These are phyloP conservation scores for Camelina sativa DNA, from an alignment of 345 rosid species.

Conservation along the genomic window DNA sequence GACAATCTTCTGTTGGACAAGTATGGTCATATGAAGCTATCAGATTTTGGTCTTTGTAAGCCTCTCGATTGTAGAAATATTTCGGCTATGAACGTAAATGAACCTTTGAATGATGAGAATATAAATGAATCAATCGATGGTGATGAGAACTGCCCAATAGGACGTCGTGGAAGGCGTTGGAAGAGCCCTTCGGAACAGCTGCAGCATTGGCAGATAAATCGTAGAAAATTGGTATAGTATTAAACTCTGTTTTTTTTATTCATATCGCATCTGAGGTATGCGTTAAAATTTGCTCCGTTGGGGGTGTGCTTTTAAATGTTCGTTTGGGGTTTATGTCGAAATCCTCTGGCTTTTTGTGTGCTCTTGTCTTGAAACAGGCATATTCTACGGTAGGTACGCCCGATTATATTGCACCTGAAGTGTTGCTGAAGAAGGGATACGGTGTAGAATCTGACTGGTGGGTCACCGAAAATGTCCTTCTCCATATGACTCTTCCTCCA, in stretches of 20 bases:
- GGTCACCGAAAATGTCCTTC: slow-evolving; percentile 30
- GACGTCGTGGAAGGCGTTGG: slow-evolving; percentile 71
- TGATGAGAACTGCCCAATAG: slow-evolving; percentile 56
- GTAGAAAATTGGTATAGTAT: slow-evolving; percentile 74
- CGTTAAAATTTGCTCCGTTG: neutral
- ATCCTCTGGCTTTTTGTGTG: slow-evolving; percentile 16
- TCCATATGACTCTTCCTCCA: neutral
- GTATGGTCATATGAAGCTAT: slow-evolving; percentile 90
- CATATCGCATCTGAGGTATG: neutral
- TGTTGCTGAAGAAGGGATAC: slow-evolving; percentile 90
- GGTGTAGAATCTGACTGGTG: slow-evolving; percentile 95
- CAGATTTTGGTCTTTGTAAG: slow-evolving; percentile 99
- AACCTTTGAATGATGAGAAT: slow-evolving; percentile 69
- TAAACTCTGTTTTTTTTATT: slow-evolving; percentile 14
- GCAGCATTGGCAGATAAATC: slow-evolving; percentile 89
- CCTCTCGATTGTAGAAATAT: slow-evolving; percentile 86
- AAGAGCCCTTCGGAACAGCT: slow-evolving; percentile 82
- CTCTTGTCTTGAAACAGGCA: slow-evolving; percentile 57
- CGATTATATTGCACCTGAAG: slow-evolving; percentile 98
- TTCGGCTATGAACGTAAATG: slow-evolving; percentile 72
- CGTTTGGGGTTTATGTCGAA: slow-evolving; percentile 4
- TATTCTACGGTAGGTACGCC: slow-evolving; percentile 95
- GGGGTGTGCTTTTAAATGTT: neutral
- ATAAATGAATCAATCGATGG: slow-evolving; percentile 67
- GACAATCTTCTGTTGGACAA: slow-evolving; percentile 91